Percentiles rank a stretch among this genome's conserved stretches.
These are phyloP conservation scores for Nothopassalora personata DNA, from an alignment of 2,329 filamentous ascomycete genomes.

Conservation along the genomic window DNA sequence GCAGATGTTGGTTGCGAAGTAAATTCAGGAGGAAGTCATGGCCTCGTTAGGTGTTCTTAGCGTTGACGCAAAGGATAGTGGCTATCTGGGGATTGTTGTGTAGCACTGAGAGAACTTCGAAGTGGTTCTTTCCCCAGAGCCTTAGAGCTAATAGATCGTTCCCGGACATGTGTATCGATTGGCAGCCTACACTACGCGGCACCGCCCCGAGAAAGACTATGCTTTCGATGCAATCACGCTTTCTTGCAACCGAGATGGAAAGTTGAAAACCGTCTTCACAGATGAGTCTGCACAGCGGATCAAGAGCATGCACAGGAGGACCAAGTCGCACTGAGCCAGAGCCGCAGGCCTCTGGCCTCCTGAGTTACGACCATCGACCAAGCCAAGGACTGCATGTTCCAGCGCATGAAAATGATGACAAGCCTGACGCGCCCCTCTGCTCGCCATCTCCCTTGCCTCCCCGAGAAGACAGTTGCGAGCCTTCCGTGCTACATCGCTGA, in stretches of 20 bases:
- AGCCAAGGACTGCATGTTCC: neutral
- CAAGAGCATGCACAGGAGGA: too few species aligned
- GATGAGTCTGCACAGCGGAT: too few species aligned
- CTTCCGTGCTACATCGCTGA: too few species aligned
- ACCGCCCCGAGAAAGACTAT: too few species aligned
- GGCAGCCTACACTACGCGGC: too few species aligned
- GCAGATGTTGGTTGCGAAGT: conserved; percentile 32
- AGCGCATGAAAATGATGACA: neutral
- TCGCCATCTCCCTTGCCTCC: neutral
- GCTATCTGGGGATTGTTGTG: neutral
- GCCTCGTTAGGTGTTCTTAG: neutral
- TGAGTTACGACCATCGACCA: neutral
- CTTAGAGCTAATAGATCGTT: neutral
- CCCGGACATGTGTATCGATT: neutral
- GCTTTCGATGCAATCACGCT: too few species aligned
- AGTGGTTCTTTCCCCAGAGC: neutral
- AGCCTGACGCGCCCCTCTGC: neutral
- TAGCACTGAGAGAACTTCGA: neutral
- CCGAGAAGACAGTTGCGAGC: neutral
- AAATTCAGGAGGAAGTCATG: neutral
- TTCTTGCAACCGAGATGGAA: too few species aligned
- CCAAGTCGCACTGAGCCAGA: too few species aligned
- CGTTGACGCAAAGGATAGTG: neutral
- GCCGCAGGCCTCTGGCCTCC: too few species aligned
- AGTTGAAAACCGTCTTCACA: too few species aligned